These are phyloP conservation scores for Cicer pinnatifidum DNA, from an alignment of 306 rosid genomes.

Conservation along the genomic window DNA sequence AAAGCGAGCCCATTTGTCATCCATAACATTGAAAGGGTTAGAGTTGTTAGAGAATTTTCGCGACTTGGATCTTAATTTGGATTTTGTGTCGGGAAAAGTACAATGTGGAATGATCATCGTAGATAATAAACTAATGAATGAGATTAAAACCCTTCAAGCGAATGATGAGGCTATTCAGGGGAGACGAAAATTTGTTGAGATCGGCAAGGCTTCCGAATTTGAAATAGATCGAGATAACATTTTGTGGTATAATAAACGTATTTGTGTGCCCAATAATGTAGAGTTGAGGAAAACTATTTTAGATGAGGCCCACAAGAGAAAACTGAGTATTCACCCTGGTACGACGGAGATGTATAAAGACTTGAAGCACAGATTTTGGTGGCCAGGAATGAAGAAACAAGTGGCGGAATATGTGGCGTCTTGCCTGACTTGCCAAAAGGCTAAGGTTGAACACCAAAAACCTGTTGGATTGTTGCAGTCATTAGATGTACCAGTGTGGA, in stretches of 20 bases:
- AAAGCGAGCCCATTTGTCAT: too few species aligned
- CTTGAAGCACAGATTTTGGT: background rate
- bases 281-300: background rate
- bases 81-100: too few species aligned
- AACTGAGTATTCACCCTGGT: too few species aligned
- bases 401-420: background rate
- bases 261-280: background rate
- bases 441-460: background rate
- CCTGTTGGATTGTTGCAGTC: background rate
- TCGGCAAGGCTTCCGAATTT: background rate
- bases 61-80: background rate
- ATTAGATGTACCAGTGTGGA: background rate
- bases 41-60: background rate
- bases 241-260: background rate
- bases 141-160: background rate
- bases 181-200: background rate
- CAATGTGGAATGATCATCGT: background rate
- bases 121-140: background rate
- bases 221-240: background rate
- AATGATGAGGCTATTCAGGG: background rate
- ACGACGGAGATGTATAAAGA: background rate
- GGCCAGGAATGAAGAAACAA: background rate
- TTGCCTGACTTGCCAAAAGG: background rate
- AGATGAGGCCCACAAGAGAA: background rate
- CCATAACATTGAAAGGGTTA: too few species aligned